These are phyloP conservation scores for Starmera quercuum DNA, from an alignment of 805 yeast genomes.

Conservation along the genomic window DNA sequence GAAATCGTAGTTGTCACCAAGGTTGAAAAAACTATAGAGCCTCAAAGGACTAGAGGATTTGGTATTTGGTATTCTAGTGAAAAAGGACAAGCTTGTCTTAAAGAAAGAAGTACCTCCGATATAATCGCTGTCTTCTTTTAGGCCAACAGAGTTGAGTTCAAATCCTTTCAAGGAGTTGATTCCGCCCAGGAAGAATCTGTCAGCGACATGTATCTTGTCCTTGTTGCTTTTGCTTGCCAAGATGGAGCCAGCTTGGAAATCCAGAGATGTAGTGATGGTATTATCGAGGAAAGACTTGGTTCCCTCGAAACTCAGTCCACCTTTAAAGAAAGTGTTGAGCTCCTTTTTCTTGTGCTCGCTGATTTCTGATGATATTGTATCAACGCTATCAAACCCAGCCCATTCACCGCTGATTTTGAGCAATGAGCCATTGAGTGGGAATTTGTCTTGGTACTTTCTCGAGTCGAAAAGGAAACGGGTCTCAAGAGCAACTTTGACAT, in stretches of 20 bases:
- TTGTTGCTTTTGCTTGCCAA: slow-evolving; percentile 23
- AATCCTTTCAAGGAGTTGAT: slow-evolving; percentile 55
- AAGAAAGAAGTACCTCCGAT: slow-evolving; percentile 51
- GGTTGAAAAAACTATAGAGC: slow-evolving; percentile 51
- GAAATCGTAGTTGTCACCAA: slow-evolving; percentile 41
- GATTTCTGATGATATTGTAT: slow-evolving; percentile 24
- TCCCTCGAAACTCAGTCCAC: slow-evolving; percentile 14
- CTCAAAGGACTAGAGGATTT: slow-evolving; percentile 39
- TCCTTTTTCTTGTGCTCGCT: slow-evolving; percentile 22
- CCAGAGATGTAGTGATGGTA: slow-evolving; percentile 38
- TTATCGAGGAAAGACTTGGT: slow-evolving; percentile 35
- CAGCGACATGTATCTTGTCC: slow-evolving; percentile 49
- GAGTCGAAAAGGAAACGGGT: slow-evolving; percentile 34
- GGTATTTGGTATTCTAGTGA: slow-evolving; percentile 46
- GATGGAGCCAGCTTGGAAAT: slow-evolving; percentile 45
- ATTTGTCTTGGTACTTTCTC: slow-evolving; percentile 30
- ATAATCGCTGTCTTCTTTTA: slow-evolving; percentile 35
- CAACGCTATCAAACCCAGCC: slow-evolving; percentile 19
- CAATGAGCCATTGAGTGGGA: slow-evolving; percentile 40
- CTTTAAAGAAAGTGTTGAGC: slow-evolving; percentile 16
- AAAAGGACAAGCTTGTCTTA: slow-evolving; percentile 42
- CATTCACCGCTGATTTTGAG: slow-evolving; percentile 38
- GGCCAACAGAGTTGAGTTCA: slow-evolving; percentile 50
- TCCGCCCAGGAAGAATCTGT: slow-evolving; percentile 72
- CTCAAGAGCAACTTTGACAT: slow-evolving; percentile 45